Base-by-base conservation (phyloP, 73 alveolate species). In the Paraurostyla sp. region DNA sequence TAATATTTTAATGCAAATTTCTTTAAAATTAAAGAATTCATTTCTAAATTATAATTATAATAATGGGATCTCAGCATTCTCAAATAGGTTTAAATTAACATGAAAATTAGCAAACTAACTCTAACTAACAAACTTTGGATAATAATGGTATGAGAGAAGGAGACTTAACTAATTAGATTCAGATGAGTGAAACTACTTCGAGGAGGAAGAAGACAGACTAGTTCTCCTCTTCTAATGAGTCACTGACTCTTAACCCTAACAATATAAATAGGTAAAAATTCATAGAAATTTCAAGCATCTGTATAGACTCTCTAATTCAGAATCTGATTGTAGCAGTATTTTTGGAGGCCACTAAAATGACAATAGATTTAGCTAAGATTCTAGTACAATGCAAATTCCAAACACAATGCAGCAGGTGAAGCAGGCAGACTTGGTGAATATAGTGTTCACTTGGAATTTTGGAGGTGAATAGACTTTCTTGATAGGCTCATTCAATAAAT, bases 391-490 rank as follows among this genome's bases (percentile, higher is more conserved):
- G 40, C 30, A 35, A 75, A 15, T 29, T 6, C 51, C 3, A 33
- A 85, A 32, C 22, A 30, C n/a, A n/a, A n/a, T n/a, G 40, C 54
- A 48, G 40, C 69, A 46, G 46, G 25, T 46, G 25, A 76, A 76
- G 71, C 46, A 50, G 71, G 27, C 89, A 76, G 83, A 92, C 42
- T 40, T 88, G 29, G 97, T 89, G 23, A 84, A 81, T 25, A 65
- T 41, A 30, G 88, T 83, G 15, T 96, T 96, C 85, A 85, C 92
- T 45, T 96, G 99, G 98, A 90, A 76, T 62, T 82, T 91, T 41
- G 98, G 98, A 0, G 99, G 98, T 16, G 71, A 96, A 36, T 80
- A 93, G 13, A 97, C 92, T 13, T 73, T 49, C 36, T 73, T 96
- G 20, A 88, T 93, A 20, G 99, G 99, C 41, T 58, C 95, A 22